Percentiles rank a stretch among this genome's conserved stretches.
These are phyloP conservation scores for Nicotiana attenuata DNA, from an alignment of 257 asterid species.

Conservation along the genomic window DNA sequence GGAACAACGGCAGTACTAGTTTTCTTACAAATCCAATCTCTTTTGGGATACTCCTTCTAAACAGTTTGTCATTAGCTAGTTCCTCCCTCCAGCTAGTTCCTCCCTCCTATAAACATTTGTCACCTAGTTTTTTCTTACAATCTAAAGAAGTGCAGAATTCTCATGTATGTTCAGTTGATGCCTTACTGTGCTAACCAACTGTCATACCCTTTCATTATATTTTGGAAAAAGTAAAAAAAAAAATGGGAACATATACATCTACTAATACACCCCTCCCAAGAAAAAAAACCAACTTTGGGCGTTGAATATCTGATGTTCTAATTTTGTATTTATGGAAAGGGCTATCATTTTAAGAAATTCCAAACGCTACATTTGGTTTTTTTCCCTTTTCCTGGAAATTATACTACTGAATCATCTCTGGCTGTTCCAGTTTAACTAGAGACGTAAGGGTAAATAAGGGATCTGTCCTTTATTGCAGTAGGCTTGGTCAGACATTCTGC, in stretches of 20 bases:
- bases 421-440: neutral
- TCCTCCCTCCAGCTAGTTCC: neutral
- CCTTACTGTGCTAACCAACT: neutral
- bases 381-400: neutral
- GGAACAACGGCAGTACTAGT: neutral
- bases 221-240: neutral
- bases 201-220: neutral
- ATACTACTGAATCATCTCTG: neutral
- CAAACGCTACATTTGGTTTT: neutral
- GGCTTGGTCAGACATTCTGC: neutral
- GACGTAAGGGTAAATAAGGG: neutral
- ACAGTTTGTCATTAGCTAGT: neutral
- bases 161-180: neutral
- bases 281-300: neutral
- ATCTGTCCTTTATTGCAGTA: neutral
- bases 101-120: neutral
- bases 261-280: neutral
- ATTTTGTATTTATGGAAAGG: neutral
- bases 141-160: neutral
- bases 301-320: neutral
- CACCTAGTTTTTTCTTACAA: neutral
- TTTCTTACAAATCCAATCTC: neutral
- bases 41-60: neutral
- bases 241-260: neutral
- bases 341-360: neutral